phyloP scores from a whole-genome alignment of 768 basidiomycete species.

The Asterophora parasitica region DNA sequence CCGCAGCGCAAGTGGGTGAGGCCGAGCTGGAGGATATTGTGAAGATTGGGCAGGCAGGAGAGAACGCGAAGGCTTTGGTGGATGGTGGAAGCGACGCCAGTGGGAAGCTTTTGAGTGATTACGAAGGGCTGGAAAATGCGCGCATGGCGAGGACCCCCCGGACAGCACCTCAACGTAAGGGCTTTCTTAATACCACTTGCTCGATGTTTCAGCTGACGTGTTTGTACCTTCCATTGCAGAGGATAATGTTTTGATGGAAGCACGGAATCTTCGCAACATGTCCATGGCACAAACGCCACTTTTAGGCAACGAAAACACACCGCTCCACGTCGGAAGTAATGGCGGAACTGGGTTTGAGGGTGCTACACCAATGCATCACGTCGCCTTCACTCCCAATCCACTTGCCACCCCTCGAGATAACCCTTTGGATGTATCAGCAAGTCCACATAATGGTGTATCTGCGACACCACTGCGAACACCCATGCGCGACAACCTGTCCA shows the following conservation, averaged over 20 bases:
- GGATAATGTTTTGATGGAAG: slow-evolving; percentile 93
- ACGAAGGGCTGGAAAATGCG: slow-evolving; percentile 84
- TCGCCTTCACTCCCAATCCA: slow-evolving; percentile 94
- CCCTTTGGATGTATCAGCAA: slow-evolving; percentile 42
- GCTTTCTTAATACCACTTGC: neutral
- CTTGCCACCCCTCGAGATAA: slow-evolving; percentile 77
- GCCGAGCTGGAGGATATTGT: slow-evolving; percentile 95
- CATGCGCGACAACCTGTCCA: slow-evolving; percentile 83
- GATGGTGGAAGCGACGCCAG: slow-evolving; percentile 80
- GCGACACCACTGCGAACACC: slow-evolving; percentile 93
- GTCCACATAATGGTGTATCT: slow-evolving; percentile 48
- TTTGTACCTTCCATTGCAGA: slow-evolving; percentile 42
- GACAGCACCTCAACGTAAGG: slow-evolving; percentile 82
- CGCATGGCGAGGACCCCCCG: slow-evolving; percentile 91
- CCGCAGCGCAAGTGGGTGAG: slow-evolving; percentile 91
- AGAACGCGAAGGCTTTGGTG: slow-evolving; percentile 83
- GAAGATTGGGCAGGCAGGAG: slow-evolving; percentile 92
- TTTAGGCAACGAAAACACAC: slow-evolving; percentile 96
- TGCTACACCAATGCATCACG: slow-evolving; percentile 89
- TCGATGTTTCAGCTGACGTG: neutral
- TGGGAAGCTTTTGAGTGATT: slow-evolving; percentile 84
- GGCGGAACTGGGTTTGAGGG: slow-evolving; percentile 92
- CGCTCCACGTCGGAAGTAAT: slow-evolving; percentile 66
- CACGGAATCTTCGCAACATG: slow-evolving; percentile 94
- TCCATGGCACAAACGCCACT: slow-evolving; percentile 88